A percentile compares a stretch with the other conserved stretches of the same genome.
phyloP scores from a whole-genome alignment of 768 basidiomycete genomes.

The Agrocybe praecox region DNA sequence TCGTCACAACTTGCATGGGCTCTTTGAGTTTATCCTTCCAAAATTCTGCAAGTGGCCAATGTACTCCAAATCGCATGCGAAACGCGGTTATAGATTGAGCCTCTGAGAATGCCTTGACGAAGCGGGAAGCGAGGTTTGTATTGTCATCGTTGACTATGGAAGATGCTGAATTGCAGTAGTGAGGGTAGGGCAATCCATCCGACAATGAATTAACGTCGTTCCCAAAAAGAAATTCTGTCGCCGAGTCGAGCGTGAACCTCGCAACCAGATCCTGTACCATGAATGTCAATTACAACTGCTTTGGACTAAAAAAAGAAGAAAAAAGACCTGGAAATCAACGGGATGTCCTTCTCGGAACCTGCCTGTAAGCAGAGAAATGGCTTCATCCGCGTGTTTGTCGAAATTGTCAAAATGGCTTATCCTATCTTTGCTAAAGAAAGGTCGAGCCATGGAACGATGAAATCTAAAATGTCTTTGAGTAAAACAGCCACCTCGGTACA shows the following conservation, averaged over 20 bases:
- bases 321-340: constrained; percentile 55
- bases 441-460: constrained; percentile 67
- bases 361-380: constrained; percentile 43
- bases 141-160: not conserved
- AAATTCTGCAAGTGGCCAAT: constrained; percentile 49
- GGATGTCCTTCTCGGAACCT: constrained; percentile 48
- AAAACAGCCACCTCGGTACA: too few relatives aligned
- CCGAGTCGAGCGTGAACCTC: constrained; percentile 64
- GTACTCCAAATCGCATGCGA: constrained; percentile 37
- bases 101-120: constrained; percentile 35
- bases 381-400: constrained; percentile 52
- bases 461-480: constrained; percentile 36
- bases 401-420: constrained; percentile 66
- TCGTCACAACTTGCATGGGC: constrained; percentile 41
- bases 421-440: constrained; percentile 64
- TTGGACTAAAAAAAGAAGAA: not conserved
- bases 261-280: constrained; percentile 37
- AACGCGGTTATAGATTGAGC: constrained; percentile 33
- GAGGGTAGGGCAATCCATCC: constrained; percentile 10
- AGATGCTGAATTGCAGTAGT: not conserved
- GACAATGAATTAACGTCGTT: constrained; percentile 38
- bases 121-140: constrained; percentile 24
- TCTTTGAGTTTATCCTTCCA: constrained; percentile 41
- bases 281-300: not conserved
- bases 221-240: constrained; percentile 59